These are phyloP conservation scores for Chalciporus pseudorubinellus DNA, from an alignment of 768 basidiomycete species.

Conservation along the genomic window DNA sequence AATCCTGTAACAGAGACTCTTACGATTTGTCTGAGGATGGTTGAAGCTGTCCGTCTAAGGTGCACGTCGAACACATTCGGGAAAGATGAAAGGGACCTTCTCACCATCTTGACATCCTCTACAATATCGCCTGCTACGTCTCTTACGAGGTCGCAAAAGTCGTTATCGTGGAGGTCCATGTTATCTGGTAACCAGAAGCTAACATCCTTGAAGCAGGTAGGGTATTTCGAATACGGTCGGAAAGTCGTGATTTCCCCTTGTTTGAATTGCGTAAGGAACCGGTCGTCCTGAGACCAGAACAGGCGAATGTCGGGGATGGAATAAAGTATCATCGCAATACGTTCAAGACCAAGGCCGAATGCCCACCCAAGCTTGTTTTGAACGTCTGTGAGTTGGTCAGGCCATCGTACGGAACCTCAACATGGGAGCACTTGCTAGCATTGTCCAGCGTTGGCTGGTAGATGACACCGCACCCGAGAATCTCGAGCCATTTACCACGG, in stretches of 20 bases:
- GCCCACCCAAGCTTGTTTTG: constrained; percentile 92
- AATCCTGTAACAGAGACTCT: constrained; percentile 84
- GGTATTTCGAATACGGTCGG: constrained; percentile 90
- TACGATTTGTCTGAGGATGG: constrained; percentile 81
- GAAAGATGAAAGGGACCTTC: constrained; percentile 14
- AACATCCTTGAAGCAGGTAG: constrained; percentile 89
- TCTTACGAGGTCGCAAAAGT: constrained; percentile 93
- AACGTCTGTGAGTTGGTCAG: constrained; percentile 50
- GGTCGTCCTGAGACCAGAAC: constrained; percentile 90
- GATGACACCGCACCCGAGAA: constrained; percentile 91
- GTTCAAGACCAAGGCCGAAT: constrained; percentile 94
- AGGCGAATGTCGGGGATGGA: constrained; percentile 96
- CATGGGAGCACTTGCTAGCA: constrained; percentile 58
- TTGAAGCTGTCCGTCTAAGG: constrained; percentile 86
- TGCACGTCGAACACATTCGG: constrained; percentile 5
- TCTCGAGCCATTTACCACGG: constrained; percentile 95
- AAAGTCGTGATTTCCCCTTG: constrained; percentile 77
- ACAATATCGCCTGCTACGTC: constrained; percentile 91
- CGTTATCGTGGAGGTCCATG: constrained; percentile 81
- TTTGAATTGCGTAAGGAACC: constrained; percentile 86
- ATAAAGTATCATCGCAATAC: constrained; percentile 97
- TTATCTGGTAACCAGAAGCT: constrained; percentile 84
- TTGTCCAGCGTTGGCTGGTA: constrained; percentile 84
- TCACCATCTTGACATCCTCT: constrained; percentile 83
- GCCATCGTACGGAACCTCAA: not conserved